Evolutionary conservation across 2,329 filamentous ascomycete species (phyloP), one percentile per base, ranked within the genome.

Genomic region (Fusarium subtropicale): DNA sequence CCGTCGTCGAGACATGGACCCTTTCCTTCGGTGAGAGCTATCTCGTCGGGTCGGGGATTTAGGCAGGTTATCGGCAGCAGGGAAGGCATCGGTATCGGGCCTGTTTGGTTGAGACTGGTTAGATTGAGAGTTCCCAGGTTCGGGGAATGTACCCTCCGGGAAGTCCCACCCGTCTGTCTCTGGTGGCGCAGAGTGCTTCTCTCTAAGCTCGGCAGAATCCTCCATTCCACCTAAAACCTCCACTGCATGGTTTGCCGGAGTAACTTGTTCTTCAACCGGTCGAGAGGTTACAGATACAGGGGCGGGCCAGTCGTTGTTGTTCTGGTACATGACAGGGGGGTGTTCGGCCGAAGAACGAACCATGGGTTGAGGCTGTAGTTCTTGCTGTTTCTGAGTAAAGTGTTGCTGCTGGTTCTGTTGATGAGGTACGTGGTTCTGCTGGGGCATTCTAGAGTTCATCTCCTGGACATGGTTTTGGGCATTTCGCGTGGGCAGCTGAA

Each of bases 81-180:
- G 94, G 68, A 98, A 98, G 7, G 88, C 86, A 78, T 97, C 95
- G 1, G 91, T 96, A 76, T 97, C 95, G 2, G 93, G 94, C 66
- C 94, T 89, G 80, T 79, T 90, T 69, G 75, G 83, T 33, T 79
- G 80, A 13, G 84, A 77, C 56, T 85, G 85, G 52, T 84, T 82
- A 28, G 76, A 79, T 46, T 86, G 84, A 7, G 78, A 72, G 31
- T 81, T 78, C 44, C 78, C 76, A 15, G 87, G 81, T 41, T 92
- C 91, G 0, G 87, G 81, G 54, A 89, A 88, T n/a, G 85, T 83
- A 11, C 89, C 86, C 61, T 97, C 94, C 56, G 95, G 93, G 72
- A 99, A 99, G 75, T 97, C 94, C 96, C 96, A 99, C 11, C 88
- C 92, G 75, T 97, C 94, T 1, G 86, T 76, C 61, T 92, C 89